These are phyloP conservation scores for Eucalyptus sp. DNA, from an alignment of 345 rosid species.

Conservation along the genomic window DNA sequence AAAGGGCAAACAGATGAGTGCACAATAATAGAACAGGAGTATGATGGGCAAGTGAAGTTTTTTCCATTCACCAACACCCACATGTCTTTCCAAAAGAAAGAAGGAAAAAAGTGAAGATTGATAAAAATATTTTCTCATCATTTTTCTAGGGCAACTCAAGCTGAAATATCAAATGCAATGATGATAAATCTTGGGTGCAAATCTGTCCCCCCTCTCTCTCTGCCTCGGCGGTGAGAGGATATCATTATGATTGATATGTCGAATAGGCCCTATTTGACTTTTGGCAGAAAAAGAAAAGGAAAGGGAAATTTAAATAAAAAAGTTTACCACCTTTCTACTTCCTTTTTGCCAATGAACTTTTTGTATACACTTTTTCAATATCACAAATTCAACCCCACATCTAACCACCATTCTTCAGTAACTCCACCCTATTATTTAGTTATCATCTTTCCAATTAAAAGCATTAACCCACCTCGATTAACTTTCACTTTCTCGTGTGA, in stretches of 20 bases:
- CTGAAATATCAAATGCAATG: slow-evolving; percentile 45
- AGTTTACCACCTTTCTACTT: neutral
- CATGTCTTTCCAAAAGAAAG: neutral
- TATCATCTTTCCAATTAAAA: slow-evolving; percentile 25
- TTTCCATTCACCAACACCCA: neutral
- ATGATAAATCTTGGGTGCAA: slow-evolving; percentile 89
- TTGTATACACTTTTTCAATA: neutral
- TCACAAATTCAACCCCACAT: neutral
- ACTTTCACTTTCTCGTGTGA: neutral
- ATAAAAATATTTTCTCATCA: neutral
- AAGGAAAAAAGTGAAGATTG: neutral
- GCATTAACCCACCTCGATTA: neutral
- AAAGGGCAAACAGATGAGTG: slow-evolving; percentile 1
- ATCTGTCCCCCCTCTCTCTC: slow-evolving; percentile 25
- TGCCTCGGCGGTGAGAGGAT: slow-evolving; percentile 51
- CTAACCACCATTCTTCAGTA: slow-evolving; percentile 42
- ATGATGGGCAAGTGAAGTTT: neutral
- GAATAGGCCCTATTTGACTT: slow-evolving; percentile 60
- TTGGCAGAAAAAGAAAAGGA: slow-evolving; percentile 4
- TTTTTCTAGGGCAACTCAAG: neutral
- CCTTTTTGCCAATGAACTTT: neutral
- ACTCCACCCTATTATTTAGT: slow-evolving; percentile 33
- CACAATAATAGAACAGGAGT: slow-evolving; percentile 10
- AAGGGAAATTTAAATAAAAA: neutral
- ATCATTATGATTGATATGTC: slow-evolving; percentile 56